These are phyloP conservation scores for Hylodesmum podocarpum DNA, from an alignment of 306 rosid species.

Conservation along the genomic window DNA sequence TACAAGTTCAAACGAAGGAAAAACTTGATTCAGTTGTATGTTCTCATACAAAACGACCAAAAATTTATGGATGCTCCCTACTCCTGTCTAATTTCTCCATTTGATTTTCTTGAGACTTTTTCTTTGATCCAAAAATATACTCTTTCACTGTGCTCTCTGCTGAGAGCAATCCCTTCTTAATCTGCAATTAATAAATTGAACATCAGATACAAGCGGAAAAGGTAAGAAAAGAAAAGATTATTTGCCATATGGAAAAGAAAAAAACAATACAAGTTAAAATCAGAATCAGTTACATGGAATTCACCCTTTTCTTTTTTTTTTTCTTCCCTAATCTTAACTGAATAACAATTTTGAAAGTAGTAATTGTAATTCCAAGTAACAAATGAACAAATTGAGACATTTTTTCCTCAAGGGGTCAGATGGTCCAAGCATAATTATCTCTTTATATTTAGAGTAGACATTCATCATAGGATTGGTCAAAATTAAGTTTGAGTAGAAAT, in stretches of 20 bases:
- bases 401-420: too few species aligned
- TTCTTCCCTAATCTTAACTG: neutral
- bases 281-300: neutral
- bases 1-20: slow-evolving; percentile 6
- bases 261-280: neutral
- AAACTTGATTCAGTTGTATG: neutral
- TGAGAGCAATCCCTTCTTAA: slow-evolving; percentile 51
- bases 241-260: neutral
- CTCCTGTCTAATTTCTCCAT: slow-evolving; percentile 34
- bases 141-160: slow-evolving; percentile 56
- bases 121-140: slow-evolving; percentile 55
- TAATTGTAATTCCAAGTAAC: too few species aligned
- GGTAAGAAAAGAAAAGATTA: neutral
- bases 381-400: too few species aligned
- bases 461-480: neutral
- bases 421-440: too few species aligned
- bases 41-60: slow-evolving; percentile 21
- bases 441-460: too few species aligned
- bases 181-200: slow-evolving; percentile 37
- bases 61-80: slow-evolving; percentile 41
- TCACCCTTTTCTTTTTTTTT: too few species aligned
- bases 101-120: slow-evolving; percentile 39
- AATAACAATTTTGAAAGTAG: neutral
- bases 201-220: neutral
- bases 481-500: too few species aligned